Percentiles rank a stretch among this genome's conserved stretches.
phyloP scores from a whole-genome alignment of 2,329 filamentous ascomycete species.

The Botrytis squamosa region DNA sequence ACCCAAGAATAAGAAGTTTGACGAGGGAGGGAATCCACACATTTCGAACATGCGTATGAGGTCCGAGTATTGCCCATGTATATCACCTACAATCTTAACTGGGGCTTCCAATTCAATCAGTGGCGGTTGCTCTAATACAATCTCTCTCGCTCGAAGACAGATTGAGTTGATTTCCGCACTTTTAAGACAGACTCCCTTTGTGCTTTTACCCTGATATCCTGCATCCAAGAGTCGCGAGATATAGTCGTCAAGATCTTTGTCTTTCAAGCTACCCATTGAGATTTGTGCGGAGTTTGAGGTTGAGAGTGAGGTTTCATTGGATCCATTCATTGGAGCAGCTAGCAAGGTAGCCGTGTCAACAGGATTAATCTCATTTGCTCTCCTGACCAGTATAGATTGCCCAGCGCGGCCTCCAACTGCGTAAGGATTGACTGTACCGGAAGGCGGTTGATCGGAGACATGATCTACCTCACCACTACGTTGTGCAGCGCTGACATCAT shows the following conservation, averaged over 20 bases:
- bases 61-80: conserved; percentile 95
- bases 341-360: conserved; percentile 49
- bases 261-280: conserved; percentile 86
- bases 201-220: conserved; percentile 93
- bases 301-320: conserved; percentile 41
- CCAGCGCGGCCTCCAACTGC: conserved; percentile 67
- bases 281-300: conserved; percentile 54
- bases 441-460: conserved; percentile 86
- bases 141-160: conserved; percentile 82
- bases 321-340: conserved; percentile 40
- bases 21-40: conserved; percentile 90
- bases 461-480: conserved; percentile 88
- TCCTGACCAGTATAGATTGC: conserved; percentile 82
- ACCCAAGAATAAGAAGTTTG: conserved; percentile 91
- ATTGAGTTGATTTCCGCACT: conserved; percentile 97
- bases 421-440: conserved; percentile 59
- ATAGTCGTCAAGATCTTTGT: conserved; percentile 94
- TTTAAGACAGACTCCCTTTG: conserved; percentile 94
- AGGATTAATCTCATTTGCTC: conserved; percentile 66
- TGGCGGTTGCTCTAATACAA: conserved; percentile 88
- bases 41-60: conserved; percentile 97
- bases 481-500: conserved; percentile 78
- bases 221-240: conserved; percentile 93
- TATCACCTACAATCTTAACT: conserved; percentile 96
- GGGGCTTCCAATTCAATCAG: conserved; percentile 88